Base-by-base conservation (phyloP, 352 stramenopile genomes). In the Halophytophthora batemanensis region DNA sequence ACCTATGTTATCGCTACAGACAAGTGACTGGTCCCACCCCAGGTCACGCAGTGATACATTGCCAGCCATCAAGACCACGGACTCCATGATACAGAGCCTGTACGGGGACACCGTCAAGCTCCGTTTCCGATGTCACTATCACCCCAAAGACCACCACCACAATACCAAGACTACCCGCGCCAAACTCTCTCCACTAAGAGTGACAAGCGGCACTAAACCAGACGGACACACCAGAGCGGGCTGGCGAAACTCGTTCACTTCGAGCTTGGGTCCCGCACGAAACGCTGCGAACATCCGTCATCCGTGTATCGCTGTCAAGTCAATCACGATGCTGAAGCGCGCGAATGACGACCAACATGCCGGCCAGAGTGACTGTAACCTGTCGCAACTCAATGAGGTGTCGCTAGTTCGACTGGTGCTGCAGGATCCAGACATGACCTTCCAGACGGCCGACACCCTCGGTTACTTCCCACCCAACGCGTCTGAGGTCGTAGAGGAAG, bases 361-460 rank as follows among this genome's bases (percentile, higher is more conserved):
- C n/a, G n/a, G n/a, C n/a, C n/a, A n/a, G n/a, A 13, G 2, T 4
- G 18, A 19, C 31, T 19, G 4, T 36, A 37, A 40, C 17, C 12
- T 28, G 11, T 53, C 42, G 6, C 13, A 18, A 8, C 25, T 37
- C 14, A 61, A 38, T 21, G 48, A 71, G n/a, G 46, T 64, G 21
- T 48, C 79, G 56, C 53, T 67, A 2, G 57, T 88, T 4, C 71
- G 85, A 36, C 53, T 96, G 19, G 59, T 61, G 11, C 56, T 95
- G 1, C 35, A 73, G 18, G 58, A 77, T 7, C 62, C 74, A 4
- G 67, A 75, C 2, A 42, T 86, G 18, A 74, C 56, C 6, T 98
- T 90, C 53, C 56, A 77, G 15, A 91, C 80, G 18, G 90, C 83
- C 2, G 91, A 96, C 48, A 95, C 92, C 15, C 62, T 97, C 25